Conservation (phyloP, 2,329 filamentous ascomycete species). For the Colletotrichum camelliae region DNA sequence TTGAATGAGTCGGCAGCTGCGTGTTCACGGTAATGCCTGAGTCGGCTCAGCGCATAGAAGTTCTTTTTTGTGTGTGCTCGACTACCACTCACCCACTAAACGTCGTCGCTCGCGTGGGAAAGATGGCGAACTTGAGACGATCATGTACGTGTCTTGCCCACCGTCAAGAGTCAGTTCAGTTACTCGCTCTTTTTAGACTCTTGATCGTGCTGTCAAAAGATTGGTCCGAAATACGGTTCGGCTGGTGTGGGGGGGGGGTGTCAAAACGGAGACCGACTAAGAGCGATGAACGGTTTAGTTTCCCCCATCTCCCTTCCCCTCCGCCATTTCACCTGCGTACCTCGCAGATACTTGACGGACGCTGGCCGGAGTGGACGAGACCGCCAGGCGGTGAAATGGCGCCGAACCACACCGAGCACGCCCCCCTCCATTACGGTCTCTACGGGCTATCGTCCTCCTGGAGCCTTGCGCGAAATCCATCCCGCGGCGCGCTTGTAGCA, state of each 20-base stretch:
- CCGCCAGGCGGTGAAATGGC: slow-evolving; percentile 9
- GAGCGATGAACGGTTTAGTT: not conserved
- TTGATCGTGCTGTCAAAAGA: not conserved
- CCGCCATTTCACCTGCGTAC: not conserved
- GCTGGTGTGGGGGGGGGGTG: not conserved
- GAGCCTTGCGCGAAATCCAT: not conserved
- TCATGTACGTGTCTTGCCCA: not conserved
- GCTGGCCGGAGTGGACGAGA: not conserved
- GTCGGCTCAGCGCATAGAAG: not conserved
- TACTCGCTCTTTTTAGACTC: not conserved
- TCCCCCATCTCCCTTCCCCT: not conserved
- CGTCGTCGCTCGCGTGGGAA: not conserved
- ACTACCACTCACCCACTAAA: not conserved
- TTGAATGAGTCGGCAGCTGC: not conserved
- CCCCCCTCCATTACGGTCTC: slow-evolving; percentile 14
- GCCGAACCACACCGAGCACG: slow-evolving; percentile 20
- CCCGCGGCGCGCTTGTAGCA: not conserved
- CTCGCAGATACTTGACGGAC: not conserved
- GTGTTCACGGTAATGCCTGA: not conserved
- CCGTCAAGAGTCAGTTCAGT: not conserved
- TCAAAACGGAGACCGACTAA: not conserved
- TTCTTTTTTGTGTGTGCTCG: not conserved
- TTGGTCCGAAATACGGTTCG: not conserved
- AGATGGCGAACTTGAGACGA: slow-evolving; percentile 10
- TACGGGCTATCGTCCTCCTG: slow-evolving; percentile 9